A percentile compares a stretch with the other conserved stretches of the same genome.
phyloP scores from a whole-genome alignment of 78 protist species.

The Chrysochromulina parva region DNA sequence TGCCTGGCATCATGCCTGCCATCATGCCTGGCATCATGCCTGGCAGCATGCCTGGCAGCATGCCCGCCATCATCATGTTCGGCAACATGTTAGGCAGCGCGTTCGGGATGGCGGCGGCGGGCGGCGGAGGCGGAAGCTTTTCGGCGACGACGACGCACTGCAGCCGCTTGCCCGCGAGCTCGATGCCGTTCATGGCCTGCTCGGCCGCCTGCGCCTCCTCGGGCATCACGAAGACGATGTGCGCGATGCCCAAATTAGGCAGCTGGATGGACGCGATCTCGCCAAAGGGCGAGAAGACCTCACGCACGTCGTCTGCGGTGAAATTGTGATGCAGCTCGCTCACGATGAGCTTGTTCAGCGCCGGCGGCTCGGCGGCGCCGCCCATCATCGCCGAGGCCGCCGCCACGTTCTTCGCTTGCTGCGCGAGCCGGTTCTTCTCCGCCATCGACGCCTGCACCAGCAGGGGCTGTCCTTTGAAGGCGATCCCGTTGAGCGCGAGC shows the following conservation, averaged over 20 bases:
- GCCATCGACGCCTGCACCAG: constrained; percentile 33
- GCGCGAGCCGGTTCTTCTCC: constrained; percentile 31
- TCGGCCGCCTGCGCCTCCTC: not conserved
- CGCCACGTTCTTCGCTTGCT: constrained; percentile 21
- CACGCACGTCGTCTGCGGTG: not conserved
- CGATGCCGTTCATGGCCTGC: not conserved
- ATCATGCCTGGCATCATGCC: not conserved
- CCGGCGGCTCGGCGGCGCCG: not conserved
- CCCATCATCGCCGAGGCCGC: not conserved
- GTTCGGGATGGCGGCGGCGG: too few species aligned
- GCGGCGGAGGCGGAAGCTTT: too few species aligned
- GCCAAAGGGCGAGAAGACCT: constrained; percentile 26
- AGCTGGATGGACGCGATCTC: not conserved
- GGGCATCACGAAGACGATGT: not conserved
- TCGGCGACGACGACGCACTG: too few species aligned
- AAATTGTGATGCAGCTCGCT: not conserved
- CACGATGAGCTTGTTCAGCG: not conserved
- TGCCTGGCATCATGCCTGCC: too few species aligned
- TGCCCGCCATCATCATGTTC: not conserved
- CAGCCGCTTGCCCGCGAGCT: not conserved
- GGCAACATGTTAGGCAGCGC: too few species aligned
- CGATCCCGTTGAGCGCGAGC: constrained; percentile 27
- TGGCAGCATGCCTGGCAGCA: not conserved
- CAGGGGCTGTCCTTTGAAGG: constrained; percentile 39
- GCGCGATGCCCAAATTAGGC: not conserved